These are phyloP conservation scores for Paraleonurus japonicus DNA, from an alignment of 257 asterid species.

Conservation along the genomic window DNA sequence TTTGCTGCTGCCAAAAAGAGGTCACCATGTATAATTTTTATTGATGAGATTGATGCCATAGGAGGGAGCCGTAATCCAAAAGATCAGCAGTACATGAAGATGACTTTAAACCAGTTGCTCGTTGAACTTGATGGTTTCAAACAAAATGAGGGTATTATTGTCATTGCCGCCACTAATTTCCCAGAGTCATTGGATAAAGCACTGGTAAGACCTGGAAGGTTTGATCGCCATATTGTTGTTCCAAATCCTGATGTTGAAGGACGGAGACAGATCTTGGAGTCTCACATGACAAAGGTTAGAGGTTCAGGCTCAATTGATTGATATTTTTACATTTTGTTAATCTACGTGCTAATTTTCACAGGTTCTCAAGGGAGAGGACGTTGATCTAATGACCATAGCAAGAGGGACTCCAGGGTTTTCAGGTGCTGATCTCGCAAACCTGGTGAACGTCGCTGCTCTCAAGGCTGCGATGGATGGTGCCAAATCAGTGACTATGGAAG, in stretches of 20 bases:
- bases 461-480: slow-evolving; percentile 88
- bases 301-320: neutral
- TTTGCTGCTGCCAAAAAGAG: slow-evolving; percentile 93
- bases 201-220: slow-evolving; percentile 90
- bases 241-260: slow-evolving; percentile 99
- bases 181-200: slow-evolving; percentile 96
- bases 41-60: slow-evolving; percentile 93
- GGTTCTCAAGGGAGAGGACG: slow-evolving; percentile 76
- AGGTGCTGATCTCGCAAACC: slow-evolving; percentile 84
- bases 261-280: slow-evolving; percentile 87
- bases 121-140: slow-evolving; percentile 97
- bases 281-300: slow-evolving; percentile 94
- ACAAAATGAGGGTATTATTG: slow-evolving; percentile 92
- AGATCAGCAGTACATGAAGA: slow-evolving; percentile 91
- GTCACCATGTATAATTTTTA: slow-evolving; percentile 87
- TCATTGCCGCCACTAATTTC: slow-evolving; percentile 91
- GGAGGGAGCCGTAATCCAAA: slow-evolving; percentile 92
- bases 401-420: slow-evolving; percentile 86
- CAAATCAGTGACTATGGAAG: slow-evolving; percentile 63
- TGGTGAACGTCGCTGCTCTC: slow-evolving; percentile 70
- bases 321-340: no score
- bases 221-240: slow-evolving; percentile 89
- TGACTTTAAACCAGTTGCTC: slow-evolving; percentile 94
- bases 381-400: slow-evolving; percentile 65
- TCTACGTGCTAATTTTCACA: slow-evolving; percentile 17